A percentile compares a stretch with the other conserved stretches of the same genome.
Evolutionary conservation across 192 early-diverging fungal species (phyloP).

Genomic region (Chytriomyces sp.): DNA sequence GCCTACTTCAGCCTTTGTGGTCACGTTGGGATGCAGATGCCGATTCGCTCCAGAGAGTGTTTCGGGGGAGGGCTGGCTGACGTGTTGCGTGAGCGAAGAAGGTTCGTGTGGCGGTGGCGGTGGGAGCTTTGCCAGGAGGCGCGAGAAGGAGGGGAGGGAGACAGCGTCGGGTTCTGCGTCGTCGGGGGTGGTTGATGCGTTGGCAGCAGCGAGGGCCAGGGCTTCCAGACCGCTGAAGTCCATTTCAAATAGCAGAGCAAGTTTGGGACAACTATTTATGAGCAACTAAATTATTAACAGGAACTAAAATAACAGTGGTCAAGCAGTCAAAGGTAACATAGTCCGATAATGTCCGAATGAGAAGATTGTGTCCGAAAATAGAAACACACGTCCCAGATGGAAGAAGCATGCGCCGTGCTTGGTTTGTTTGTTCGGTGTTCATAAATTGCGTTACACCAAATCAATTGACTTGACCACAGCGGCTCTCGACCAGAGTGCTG

Average conservation of each 20-base stretch:
- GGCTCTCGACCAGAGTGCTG: no score
- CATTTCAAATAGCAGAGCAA: background rate
- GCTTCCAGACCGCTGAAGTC: conserved; percentile 3
- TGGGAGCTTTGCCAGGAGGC: background rate
- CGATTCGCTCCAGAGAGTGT: background rate
- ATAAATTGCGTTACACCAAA: no score
- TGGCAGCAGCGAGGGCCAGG: background rate
- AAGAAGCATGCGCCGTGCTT: no score
- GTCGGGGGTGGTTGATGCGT: background rate
- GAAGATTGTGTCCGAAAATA: background rate
- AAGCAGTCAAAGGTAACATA: background rate
- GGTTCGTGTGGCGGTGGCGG: background rate
- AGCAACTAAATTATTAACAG: background rate
- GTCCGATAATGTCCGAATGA: background rate
- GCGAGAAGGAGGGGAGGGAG: background rate
- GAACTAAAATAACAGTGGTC: no score
- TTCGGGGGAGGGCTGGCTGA: background rate
- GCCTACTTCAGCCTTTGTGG: no score
- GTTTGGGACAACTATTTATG: background rate
- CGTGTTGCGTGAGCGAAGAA: background rate
- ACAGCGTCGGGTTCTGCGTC: background rate
- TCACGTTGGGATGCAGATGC: no score
- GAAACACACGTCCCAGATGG: background rate
- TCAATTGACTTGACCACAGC: no score
- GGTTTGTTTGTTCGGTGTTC: no score